These are phyloP conservation scores for Pelagophyceae sp. DNA, from an alignment of 352 stramenopile species.

Conservation along the genomic window DNA sequence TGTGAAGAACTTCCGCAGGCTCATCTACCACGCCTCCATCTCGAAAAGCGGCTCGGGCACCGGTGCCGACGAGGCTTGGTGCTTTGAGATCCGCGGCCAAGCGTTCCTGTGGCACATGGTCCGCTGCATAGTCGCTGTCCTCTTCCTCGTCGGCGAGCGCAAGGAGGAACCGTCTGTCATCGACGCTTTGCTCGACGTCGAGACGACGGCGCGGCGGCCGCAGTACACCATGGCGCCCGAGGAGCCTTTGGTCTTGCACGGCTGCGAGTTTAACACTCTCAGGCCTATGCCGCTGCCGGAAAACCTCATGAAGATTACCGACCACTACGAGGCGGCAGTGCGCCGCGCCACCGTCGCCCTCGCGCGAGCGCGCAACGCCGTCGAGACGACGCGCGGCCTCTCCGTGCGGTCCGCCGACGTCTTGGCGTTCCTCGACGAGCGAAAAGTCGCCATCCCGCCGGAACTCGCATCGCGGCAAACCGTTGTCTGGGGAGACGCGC, in stretches of 20 bases:
- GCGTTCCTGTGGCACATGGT: slow-evolving; percentile 99
- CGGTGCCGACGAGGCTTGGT: slow-evolving; percentile 31
- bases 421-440: slow-evolving; percentile 29
- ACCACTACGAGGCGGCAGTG: slow-evolving; percentile 28
- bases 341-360: slow-evolving; percentile 37
- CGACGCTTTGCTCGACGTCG: slow-evolving; percentile 79
- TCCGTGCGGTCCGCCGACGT: slow-evolving; percentile 39
- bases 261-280: slow-evolving; percentile 82
- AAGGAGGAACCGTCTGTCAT: slow-evolving; percentile 79
- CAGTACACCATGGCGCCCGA: slow-evolving; percentile 88
- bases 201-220: slow-evolving; percentile 63
- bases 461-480: slow-evolving; percentile 44
- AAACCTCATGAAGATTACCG: slow-evolving; percentile 8
- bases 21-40: slow-evolving; percentile 62
- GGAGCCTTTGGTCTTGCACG: slow-evolving; percentile 87
- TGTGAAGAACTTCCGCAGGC: slow-evolving; percentile 85
- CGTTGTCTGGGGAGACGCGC: background rate
- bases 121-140: slow-evolving; percentile 89
- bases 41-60: slow-evolving; percentile 20
- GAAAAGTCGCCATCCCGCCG: slow-evolving; percentile 36
- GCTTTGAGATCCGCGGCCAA: slow-evolving; percentile 64
- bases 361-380: slow-evolving; percentile 50
- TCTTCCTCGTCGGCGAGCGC: slow-evolving; percentile 87
- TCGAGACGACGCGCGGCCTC: slow-evolving; percentile 62
- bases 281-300: background rate